Base-by-base conservation (phyloP, 768 basidiomycete species). In the Psilocybe sp. region DNA sequence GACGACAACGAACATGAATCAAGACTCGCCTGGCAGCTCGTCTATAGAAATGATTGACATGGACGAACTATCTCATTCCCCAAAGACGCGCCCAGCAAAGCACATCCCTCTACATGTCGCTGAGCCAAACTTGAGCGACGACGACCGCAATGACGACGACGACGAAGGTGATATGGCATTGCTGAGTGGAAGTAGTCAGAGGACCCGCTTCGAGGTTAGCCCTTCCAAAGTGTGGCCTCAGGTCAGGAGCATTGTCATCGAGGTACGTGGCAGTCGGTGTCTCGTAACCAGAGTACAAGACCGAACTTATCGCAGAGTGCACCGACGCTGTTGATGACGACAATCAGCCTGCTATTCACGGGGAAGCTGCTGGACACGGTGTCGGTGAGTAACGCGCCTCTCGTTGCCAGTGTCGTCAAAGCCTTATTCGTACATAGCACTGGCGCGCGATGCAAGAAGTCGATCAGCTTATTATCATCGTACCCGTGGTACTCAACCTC, bases 391-490 rank as follows among this genome's bases (percentile, higher is more conserved):
- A n/a, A 10, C 4, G 6, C 23, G 16, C 15, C 28, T 16, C 4
- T 33, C 28, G 40, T 34, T 42, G 52, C 28, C n/a, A 16, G 40
- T 34, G 13, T 37, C 28, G 12, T 41, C 20, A 7, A 47, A 15
- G 5, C 12, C 20, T 40, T 44, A 32, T 11, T 31, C 19, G 23
- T 31, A 31, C 35, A 32, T 19, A 95, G 91, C 82, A 75, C 48
- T 98, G 94, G 94, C 77, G 73, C 54, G 93, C 95, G 31, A 94
- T 99, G 81, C 76, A 76, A 42, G 79, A 88, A 37, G 84, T 98
- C 42, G 88, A 98, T 73, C 94, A 98, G 64, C 84, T 98, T 48
- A 93, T 98, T 58, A 92, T 98, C 77, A 91, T 98, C 46, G 85
- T 98, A 3, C 95, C 96, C 10, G 93, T 95, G 53, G 74, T 98